Evolutionary conservation across 2,329 filamentous ascomycete species (phyloP).

Genomic region (Fusarium pilosicola): DNA sequence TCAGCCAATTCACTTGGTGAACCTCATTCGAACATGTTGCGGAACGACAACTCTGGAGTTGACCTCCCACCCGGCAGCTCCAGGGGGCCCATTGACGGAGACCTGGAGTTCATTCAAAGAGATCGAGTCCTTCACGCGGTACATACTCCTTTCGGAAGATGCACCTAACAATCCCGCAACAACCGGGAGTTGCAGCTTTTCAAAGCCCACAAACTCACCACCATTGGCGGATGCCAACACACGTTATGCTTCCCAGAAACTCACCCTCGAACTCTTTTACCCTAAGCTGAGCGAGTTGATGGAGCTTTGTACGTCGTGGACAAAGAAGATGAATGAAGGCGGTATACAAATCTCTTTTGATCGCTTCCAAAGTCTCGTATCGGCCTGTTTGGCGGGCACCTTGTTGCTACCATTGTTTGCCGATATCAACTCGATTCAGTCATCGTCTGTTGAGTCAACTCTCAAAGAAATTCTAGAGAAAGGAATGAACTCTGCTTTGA

Average conservation of each 20-base stretch:
- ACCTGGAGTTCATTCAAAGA: conserved; percentile 58
- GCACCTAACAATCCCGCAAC: neutral
- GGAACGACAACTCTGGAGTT: conserved; percentile 57
- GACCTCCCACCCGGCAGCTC: conserved; percentile 48
- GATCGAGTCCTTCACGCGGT: conserved; percentile 59
- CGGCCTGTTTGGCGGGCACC: conserved; percentile 57
- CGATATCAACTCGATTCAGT: conserved; percentile 59
- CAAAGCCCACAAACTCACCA: conserved; percentile 13
- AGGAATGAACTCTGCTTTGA: conserved; percentile 53
- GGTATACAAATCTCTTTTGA: conserved; percentile 62
- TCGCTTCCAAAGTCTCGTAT: conserved; percentile 62
- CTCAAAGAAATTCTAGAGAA: conserved; percentile 55
- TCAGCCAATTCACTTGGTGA: conserved; percentile 72
- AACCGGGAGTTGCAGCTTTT: neutral
- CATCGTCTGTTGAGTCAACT: conserved; percentile 58
- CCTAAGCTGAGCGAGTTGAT: conserved; percentile 63
- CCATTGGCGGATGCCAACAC: conserved; percentile 46
- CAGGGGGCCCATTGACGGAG: conserved; percentile 61
- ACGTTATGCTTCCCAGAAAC: conserved; percentile 58
- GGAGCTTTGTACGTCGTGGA: conserved; percentile 60
- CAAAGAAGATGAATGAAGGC: conserved; percentile 55
- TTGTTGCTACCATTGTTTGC: conserved; percentile 60
- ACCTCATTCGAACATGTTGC: conserved; percentile 75
- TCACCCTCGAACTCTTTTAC: conserved; percentile 64
- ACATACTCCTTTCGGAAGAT: conserved; percentile 63